Percentiles rank a stretch among this genome's conserved stretches.
phyloP scores from a whole-genome alignment of 2,329 filamentous ascomycete genomes.

The Penicillium aurantiogriseum region DNA sequence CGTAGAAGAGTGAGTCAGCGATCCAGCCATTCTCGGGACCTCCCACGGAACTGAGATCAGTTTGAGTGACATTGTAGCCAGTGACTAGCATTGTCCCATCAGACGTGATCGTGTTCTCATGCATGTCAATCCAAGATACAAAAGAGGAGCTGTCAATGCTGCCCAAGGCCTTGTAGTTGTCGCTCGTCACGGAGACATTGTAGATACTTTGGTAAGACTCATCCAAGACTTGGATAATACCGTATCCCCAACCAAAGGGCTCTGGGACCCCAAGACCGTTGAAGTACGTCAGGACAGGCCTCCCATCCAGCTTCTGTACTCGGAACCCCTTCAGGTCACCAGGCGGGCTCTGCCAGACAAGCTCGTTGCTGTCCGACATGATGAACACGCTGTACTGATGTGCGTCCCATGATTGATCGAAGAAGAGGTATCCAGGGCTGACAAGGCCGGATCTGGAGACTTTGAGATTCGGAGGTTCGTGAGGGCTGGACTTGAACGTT shows the following conservation, averaged over 20 bases:
- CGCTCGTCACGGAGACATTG: constrained; percentile 22
- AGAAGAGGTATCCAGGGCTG: constrained; percentile 22
- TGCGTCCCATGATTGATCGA: constrained; percentile 15
- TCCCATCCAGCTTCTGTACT: constrained; percentile 25
- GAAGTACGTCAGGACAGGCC: constrained; percentile 31
- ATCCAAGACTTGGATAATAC: constrained; percentile 25
- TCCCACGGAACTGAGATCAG: constrained; percentile 27
- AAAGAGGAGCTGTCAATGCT: constrained; percentile 17
- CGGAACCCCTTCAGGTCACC: constrained; percentile 25
- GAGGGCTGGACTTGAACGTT: not conserved
- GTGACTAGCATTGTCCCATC: constrained; percentile 30
- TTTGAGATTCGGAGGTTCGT: too few relatives aligned
- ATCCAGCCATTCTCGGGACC: constrained; percentile 31
- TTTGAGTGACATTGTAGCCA: constrained; percentile 28
- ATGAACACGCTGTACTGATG: constrained; percentile 21
- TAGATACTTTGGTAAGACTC: constrained; percentile 28
- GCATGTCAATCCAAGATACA: constrained; percentile 28
- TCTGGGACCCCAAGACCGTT: constrained; percentile 22
- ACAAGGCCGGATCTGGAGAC: too few relatives aligned
- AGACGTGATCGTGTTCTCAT: constrained; percentile 28
- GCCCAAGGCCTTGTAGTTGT: constrained; percentile 18
- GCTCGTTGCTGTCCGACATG: constrained; percentile 24
- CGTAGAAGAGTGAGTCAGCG: constrained; percentile 30
- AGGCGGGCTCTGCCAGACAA: constrained; percentile 29
- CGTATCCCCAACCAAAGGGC: constrained; percentile 24